Evolutionary conservation across 768 basidiomycete species (phyloP).

Genomic region (Podaxis sp.): DNA sequence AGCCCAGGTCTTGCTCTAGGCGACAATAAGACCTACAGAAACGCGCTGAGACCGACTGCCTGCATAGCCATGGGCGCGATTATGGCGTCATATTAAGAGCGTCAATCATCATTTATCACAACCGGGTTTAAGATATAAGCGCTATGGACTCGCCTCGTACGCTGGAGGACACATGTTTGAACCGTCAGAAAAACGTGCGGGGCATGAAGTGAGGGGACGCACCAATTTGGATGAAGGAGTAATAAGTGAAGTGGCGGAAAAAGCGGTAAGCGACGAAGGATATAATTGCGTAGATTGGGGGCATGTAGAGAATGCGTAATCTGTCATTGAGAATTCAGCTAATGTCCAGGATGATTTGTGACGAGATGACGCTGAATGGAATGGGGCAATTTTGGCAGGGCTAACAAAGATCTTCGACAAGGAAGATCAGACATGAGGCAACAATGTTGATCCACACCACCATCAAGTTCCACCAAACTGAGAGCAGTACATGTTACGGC

Average conservation of each 20-base stretch:
- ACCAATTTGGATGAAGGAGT: constrained; percentile 44
- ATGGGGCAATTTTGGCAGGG: not conserved
- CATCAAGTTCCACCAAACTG: not conserved
- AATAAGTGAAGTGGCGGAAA: constrained; percentile 67
- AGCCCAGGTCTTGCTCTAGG: not conserved
- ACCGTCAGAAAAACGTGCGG: constrained; percentile 4
- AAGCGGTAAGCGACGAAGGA: constrained; percentile 85
- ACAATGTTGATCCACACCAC: not conserved
- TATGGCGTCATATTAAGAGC: not conserved
- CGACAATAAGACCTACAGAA: constrained; percentile 50
- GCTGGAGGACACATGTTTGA: constrained; percentile 29
- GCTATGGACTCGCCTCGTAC: constrained; percentile 51
- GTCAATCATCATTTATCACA: not conserved
- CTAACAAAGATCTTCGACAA: not conserved
- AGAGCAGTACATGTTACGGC: not conserved
- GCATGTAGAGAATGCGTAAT: constrained; percentile 82
- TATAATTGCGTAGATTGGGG: constrained; percentile 73
- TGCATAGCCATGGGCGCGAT: constrained; percentile 21
- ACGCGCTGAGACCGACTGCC: constrained; percentile 83
- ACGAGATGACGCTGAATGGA: not conserved
- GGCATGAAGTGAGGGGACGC: constrained; percentile 10
- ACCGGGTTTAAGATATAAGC: not conserved
- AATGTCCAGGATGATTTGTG: not conserved
- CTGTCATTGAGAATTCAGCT: constrained; percentile 28
- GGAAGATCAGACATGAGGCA: not conserved